phyloP scores from a whole-genome alignment of 2,329 filamentous ascomycete species.

The Ustulina deusta region DNA sequence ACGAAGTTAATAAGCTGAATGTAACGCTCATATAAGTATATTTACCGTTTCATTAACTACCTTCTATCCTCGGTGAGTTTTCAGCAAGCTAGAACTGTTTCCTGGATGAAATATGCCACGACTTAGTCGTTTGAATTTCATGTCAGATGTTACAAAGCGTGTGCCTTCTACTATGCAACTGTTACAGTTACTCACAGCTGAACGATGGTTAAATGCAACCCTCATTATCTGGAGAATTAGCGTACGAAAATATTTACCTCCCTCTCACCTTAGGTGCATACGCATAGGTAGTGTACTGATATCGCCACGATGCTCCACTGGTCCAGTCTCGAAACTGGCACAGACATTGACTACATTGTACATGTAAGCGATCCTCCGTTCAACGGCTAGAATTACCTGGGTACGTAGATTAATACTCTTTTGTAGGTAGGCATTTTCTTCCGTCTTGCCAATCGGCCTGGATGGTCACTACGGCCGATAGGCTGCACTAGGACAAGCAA shows the following conservation, averaged over 20 bases:
- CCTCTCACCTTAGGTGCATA: no score
- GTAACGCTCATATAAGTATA: no score
- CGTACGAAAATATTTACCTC: no score
- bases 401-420: background rate
- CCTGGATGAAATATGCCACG: background rate
- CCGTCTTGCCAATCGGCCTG: background rate
- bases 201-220: background rate
- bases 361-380: background rate
- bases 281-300: background rate
- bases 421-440: background rate
- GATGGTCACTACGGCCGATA: background rate
- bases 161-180: background rate
- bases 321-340: background rate
- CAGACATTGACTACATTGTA: background rate
- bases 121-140: no score
- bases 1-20: no score
- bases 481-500: no score
- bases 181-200: background rate
- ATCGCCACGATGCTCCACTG: background rate
- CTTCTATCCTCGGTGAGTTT: no score
- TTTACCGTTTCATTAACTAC: no score
- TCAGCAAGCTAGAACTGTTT: background rate
- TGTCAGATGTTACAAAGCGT: no score
- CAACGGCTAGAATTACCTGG: background rate
- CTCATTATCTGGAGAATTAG: background rate